A percentile compares a stretch with the other conserved stretches of the same genome.
Evolutionary conservation across 495 filamentous ascomycete genomes (phyloP).

Genomic region (Penicillium ucsense): DNA sequence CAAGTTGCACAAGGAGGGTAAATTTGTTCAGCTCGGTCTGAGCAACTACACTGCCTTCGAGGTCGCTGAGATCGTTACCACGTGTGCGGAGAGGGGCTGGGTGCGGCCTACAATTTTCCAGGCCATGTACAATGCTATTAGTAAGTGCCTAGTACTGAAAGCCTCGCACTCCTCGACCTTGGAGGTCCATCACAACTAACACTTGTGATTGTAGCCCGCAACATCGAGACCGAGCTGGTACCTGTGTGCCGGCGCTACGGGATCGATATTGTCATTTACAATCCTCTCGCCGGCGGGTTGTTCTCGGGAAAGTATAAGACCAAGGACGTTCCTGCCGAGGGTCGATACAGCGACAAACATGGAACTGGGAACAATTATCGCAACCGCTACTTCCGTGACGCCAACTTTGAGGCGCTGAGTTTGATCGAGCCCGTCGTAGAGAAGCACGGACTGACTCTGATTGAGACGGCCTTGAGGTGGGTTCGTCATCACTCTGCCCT

Average conservation of each 20-base stretch:
- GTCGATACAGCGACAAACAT: constrained; percentile 56
- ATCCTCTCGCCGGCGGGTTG: constrained; percentile 75
- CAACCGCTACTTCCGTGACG: constrained; percentile 69
- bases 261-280: constrained; percentile 84
- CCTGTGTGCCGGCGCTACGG: constrained; percentile 75
- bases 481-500: constrained; percentile 69
- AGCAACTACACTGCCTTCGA: constrained; percentile 85
- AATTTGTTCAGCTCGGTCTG: constrained; percentile 73
- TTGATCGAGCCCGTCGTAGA: constrained; percentile 63
- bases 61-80: constrained; percentile 78
- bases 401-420: constrained; percentile 65
- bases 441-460: constrained; percentile 65
- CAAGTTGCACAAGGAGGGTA: constrained; percentile 76
- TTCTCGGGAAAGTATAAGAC: constrained; percentile 81
- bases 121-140: constrained; percentile 56
- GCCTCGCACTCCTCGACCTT: neutral
- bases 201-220: constrained; percentile 46
- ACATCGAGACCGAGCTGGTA: constrained; percentile 72
- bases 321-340: constrained; percentile 53
- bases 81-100: constrained; percentile 72
- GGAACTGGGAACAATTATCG: constrained; percentile 57
- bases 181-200: constrained; percentile 26
- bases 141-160: constrained; percentile 11
- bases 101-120: constrained; percentile 55
- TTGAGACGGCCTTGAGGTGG: constrained; percentile 83